Base-by-base conservation (phyloP, 176 grass and related monocot genomes). In the Eleusine indica region DNA sequence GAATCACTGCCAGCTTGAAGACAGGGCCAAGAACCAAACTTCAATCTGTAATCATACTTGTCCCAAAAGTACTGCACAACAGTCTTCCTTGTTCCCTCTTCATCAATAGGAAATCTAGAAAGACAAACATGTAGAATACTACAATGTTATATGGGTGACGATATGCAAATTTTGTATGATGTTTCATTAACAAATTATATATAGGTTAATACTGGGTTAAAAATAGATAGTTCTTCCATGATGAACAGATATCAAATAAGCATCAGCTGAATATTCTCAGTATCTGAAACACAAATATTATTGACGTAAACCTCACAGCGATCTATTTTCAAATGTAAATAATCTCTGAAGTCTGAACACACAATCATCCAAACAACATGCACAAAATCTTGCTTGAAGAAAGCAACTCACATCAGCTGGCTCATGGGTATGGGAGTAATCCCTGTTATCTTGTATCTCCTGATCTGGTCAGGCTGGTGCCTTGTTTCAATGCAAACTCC, bases 361-460 rank as follows among this genome's bases (percentile, higher is more conserved):
- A 83, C 1, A 40, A 38, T 79, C 16, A 80, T 74, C 44, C 63
- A 66, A 47, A 82, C 53, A 60, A 56, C 43, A 76, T 66, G 65
- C 19, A 17, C 0, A 57, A 76, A 68, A 54, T 71, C 8, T 1
- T 18, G 49, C 49, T 3, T 21, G 5, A 51, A 51, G 48, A 75
- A 71, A 69, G 74, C 39, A 25, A 54, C 83, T 60, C 81, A 97
- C 94, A 83, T 94, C 70, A 97, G 72, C 53, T 94, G 76, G 77
- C 77, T 82, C 90, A 89, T 90, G 13, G 88, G 77, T 30, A 83
- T 63, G 47, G 71, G 14, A 54, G 92, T 90, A 28, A 97, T 74
- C 38, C 94, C 94, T 22, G 83, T 92, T 80, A 97, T 94, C 85
- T 85, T 94, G 85, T 97, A 97, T 47, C 92, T 82, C 80, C 86